These are phyloP conservation scores for Voacanga thouarsii DNA, from an alignment of 257 asterid genomes.

Conservation along the genomic window DNA sequence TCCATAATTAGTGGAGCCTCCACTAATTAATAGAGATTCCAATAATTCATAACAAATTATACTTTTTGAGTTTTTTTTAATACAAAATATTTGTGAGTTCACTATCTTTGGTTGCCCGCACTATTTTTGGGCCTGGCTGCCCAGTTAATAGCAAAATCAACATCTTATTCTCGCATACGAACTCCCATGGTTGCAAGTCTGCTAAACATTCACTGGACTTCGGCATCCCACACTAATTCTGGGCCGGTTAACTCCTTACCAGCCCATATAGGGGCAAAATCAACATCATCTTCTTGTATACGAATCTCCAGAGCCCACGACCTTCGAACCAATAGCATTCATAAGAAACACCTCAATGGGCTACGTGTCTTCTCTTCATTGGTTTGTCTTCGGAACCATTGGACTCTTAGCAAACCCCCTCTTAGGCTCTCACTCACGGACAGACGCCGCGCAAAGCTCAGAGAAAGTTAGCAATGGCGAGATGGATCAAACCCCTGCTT, in stretches of 20 bases:
- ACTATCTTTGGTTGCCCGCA: too few species aligned
- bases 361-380: conserved; percentile 17
- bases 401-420: not conserved
- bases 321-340: conserved; percentile 7
- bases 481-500: conserved; percentile 21
- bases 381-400: not conserved
- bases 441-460: not conserved
- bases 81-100: too few species aligned
- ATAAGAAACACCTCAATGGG: not conserved
- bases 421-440: too few species aligned
- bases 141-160: too few species aligned
- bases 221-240: too few species aligned
- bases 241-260: not conserved
- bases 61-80: too few species aligned
- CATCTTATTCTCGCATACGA: too few species aligned
- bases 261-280: not conserved
- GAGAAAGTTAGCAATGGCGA: conserved; percentile 33
- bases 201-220: not conserved
- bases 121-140: too few species aligned
- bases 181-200: too few species aligned
- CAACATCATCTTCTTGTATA: not conserved
- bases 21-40: too few species aligned
- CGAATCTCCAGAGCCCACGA: not conserved
- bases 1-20: too few species aligned
- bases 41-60: too few species aligned